Evolutionary conservation across 768 basidiomycete species (phyloP).

Genomic region (Lentinula guzmanii): DNA sequence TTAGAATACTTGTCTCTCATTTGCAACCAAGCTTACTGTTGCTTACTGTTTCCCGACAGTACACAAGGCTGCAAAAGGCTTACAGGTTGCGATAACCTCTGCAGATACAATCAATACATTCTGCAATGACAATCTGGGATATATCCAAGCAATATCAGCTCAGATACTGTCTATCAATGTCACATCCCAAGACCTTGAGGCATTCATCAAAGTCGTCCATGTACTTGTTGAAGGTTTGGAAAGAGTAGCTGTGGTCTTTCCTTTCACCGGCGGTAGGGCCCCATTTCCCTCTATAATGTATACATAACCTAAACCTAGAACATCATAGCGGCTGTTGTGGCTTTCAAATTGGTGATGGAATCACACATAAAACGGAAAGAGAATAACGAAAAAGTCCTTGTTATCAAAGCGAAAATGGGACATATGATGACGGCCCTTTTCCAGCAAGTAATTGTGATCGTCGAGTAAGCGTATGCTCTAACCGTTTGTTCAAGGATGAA

Average conservation of each 20-base stretch:
- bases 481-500: slow-evolving; percentile 19
- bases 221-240: not conserved
- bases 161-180: not conserved
- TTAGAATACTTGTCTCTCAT: not conserved
- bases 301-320: not conserved
- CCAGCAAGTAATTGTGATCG: slow-evolving; percentile 26
- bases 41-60: not conserved
- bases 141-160: not conserved
- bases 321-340: slow-evolving; percentile 10
- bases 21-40: not conserved
- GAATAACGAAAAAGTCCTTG: slow-evolving; percentile 43
- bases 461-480: not conserved
- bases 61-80: not conserved
- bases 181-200: not conserved
- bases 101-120: not conserved
- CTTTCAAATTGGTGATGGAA: slow-evolving; percentile 43
- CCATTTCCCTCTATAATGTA: too few species aligned
- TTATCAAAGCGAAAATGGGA: slow-evolving; percentile 43
- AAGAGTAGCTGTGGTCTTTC: not conserved
- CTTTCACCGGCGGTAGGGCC: not conserved
- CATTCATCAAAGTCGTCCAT: not conserved
- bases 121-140: not conserved
- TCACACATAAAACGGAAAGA: slow-evolving; percentile 43
- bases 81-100: not conserved
- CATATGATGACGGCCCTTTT: slow-evolving; percentile 41